These are phyloP conservation scores for Saururus chinensis DNA, from an alignment of 164 flowering plant species.

Conservation along the genomic window DNA sequence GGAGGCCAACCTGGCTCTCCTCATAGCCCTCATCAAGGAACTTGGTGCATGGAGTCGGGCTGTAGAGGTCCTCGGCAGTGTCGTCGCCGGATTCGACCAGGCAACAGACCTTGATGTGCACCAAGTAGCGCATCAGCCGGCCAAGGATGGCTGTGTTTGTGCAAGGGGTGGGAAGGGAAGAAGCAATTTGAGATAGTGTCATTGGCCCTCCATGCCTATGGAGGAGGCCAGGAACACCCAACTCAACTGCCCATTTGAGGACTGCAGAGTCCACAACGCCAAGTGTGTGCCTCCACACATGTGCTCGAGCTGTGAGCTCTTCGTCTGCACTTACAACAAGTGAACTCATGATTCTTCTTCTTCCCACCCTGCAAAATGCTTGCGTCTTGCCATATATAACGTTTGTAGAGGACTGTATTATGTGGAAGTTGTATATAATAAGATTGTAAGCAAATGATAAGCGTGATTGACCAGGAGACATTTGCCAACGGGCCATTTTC, in stretches of 20 bases:
- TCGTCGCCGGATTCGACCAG: too few relatives aligned
- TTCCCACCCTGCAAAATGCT: too few relatives aligned
- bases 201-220: not conserved
- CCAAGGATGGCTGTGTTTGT: not conserved
- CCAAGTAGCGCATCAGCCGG: conserved; percentile 1
- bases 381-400: too few relatives aligned
- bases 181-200: not conserved
- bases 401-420: too few relatives aligned
- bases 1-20: not conserved
- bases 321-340: too few relatives aligned
- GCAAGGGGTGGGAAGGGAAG: not conserved
- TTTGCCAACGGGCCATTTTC: too few relatives aligned
- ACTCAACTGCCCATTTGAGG: conserved; percentile 1
- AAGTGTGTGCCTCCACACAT: not conserved
- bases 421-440: too few relatives aligned
- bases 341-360: too few relatives aligned
- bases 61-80: not conserved
- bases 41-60: conserved; percentile 1
- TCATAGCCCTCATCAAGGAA: not conserved
- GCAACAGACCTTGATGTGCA: not conserved
- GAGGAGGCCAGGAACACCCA: not conserved
- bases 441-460: too few relatives aligned
- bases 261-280: not conserved
- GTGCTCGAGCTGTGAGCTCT: too few relatives aligned
- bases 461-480: too few relatives aligned